Conservation (phyloP, 1,284 basidiomycete species). For the Cryptococcus sp. region DNA sequence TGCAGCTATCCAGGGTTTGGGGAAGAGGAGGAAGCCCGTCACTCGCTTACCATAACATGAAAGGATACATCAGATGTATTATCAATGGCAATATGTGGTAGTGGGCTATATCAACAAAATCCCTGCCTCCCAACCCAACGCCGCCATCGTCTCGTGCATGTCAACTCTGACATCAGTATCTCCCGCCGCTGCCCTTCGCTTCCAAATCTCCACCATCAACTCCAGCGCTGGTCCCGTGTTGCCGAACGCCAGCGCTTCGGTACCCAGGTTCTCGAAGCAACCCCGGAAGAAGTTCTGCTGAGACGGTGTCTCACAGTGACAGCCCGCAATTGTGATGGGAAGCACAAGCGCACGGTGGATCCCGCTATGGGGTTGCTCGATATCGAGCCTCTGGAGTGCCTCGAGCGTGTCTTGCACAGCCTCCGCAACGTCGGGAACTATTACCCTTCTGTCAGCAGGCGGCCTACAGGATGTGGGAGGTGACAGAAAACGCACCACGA, state of each 20-base stretch:
- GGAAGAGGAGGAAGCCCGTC: constrained; percentile 12
- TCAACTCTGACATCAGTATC: constrained; percentile 10
- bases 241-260: constrained; percentile 55
- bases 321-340: constrained; percentile 28
- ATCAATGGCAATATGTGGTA: neutral
- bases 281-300: constrained; percentile 55
- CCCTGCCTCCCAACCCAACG: constrained; percentile 24
- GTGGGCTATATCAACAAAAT: constrained; percentile 23
- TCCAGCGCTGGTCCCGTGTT: constrained; percentile 60
- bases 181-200: constrained; percentile 20
- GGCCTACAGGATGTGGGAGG: neutral
- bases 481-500: constrained; percentile 11
- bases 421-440: constrained; percentile 25
- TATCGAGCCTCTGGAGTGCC: constrained; percentile 52
- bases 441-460: neutral
- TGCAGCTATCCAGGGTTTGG: constrained; percentile 16
- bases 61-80: neutral
- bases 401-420: constrained; percentile 51
- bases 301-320: constrained; percentile 18
- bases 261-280: constrained; percentile 55
- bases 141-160: constrained; percentile 25
- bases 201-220: constrained; percentile 64
- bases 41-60: neutral
- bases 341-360: constrained; percentile 67
- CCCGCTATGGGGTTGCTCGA: constrained; percentile 45